A percentile compares a stretch with the other conserved stretches of the same genome.
Evolutionary conservation across 2,329 filamentous ascomycete species (phyloP).

Genomic region (Clonostachys rosea): DNA sequence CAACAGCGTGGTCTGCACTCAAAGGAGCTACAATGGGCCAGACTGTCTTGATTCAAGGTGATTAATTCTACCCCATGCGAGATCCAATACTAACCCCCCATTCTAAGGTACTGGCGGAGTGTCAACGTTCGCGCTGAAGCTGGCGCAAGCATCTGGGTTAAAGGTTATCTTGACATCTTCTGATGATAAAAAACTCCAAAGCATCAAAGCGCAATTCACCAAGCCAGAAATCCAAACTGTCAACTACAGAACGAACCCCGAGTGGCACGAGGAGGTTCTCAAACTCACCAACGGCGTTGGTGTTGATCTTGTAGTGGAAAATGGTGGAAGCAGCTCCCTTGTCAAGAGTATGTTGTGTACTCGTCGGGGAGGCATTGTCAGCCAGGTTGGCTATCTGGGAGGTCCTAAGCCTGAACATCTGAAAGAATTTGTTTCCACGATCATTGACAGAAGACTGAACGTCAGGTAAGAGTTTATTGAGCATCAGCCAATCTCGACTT

Average conservation of each 20-base stretch:
- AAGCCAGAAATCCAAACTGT: constrained; percentile 13
- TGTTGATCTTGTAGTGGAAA: constrained; percentile 29
- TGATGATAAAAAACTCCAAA: constrained; percentile 21
- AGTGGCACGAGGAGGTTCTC: constrained; percentile 25
- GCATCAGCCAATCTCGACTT: background rate
- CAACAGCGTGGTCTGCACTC: constrained; percentile 37
- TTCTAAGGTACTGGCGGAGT: constrained; percentile 27
- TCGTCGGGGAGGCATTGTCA: constrained; percentile 31
- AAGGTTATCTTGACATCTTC: constrained; percentile 28
- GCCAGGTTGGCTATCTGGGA: constrained; percentile 34
- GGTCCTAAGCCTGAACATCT: constrained; percentile 18
- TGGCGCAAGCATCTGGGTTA: constrained; percentile 20
- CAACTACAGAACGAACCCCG: constrained; percentile 18
- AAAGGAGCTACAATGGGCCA: constrained; percentile 29
- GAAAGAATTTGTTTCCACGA: constrained; percentile 21
- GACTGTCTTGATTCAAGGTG: constrained; percentile 37
- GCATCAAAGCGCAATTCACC: constrained; percentile 17
- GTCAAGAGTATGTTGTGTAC: constrained; percentile 31
- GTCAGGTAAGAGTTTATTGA: constrained; percentile 13
- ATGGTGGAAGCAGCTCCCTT: constrained; percentile 27
- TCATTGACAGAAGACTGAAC: constrained; percentile 28
- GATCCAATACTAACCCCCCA: too few relatives aligned
- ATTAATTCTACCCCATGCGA: background rate
- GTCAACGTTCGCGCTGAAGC: constrained; percentile 23
- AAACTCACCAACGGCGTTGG: constrained; percentile 20